phyloP scores from a whole-genome alignment of 2,329 filamentous ascomycete genomes.

The Clarireedia paspali region DNA sequence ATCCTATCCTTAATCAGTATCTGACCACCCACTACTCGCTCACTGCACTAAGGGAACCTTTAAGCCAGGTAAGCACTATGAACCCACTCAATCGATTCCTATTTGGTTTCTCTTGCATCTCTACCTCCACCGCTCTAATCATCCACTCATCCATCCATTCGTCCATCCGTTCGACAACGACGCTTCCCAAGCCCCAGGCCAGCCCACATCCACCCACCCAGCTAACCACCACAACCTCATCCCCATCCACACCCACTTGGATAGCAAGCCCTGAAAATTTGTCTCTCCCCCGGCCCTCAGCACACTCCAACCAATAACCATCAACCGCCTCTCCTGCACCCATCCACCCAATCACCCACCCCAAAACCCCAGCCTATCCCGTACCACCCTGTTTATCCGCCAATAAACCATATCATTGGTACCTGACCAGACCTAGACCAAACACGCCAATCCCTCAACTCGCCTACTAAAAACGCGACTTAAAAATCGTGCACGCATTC shows the following conservation, averaged over 20 bases:
- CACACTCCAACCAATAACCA: not conserved
- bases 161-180: not conserved
- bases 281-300: too few species aligned
- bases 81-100: not conserved
- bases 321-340: not conserved
- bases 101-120: not conserved
- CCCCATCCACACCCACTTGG: too few species aligned
- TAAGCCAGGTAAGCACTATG: conserved; percentile 6
- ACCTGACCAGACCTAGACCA: not conserved
- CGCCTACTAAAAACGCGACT: not conserved
- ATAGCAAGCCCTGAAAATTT: too few species aligned
- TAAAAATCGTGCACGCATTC: not conserved
- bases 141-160: too few species aligned
- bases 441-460: not conserved
- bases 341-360: not conserved
- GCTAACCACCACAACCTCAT: too few species aligned
- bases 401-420: not conserved
- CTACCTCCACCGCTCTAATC: not conserved
- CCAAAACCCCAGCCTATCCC: not conserved
- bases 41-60: not conserved
- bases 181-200: not conserved
- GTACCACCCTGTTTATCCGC: not conserved
- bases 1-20: not conserved
- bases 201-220: too few species aligned
- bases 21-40: not conserved